Evolutionary conservation across 2,329 filamentous ascomycete genomes (phyloP), one percentile per base, ranked within the genome.

Genomic region (Xylaria sp.): DNA sequence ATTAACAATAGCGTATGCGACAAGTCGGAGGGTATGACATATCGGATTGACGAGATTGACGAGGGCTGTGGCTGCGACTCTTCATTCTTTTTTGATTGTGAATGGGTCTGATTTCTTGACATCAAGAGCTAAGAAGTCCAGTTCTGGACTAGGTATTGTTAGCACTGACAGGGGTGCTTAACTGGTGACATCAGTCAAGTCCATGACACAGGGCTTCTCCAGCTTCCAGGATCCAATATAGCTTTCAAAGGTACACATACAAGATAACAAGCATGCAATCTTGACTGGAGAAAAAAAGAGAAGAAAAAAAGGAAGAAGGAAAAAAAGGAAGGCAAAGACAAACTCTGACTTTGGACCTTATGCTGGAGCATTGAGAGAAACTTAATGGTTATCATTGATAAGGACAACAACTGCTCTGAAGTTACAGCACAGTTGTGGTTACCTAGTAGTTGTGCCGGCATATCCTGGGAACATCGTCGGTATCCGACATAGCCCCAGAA

Each of bases 101-200:
- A 44, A 64, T 42, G 40, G 42, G 5, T 18, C 42, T 63, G 18
- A n/a, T n/a, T 58, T 13, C 16, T n/a, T 58, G 35, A 42, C 25
- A 44, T 29, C 13, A 25, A 40, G 53, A 40, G 53, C 53, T 57
- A 18, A 12, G 10, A 40, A 53, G 27, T 53, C 50, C n/a, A 21
- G 32, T 37, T 42, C 35, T 57, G 54, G 54, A 25, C 23, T 42
- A 58, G 55, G 35, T 42, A 65, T 60, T 18, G 37, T 64, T 63
- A 55, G 37, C 47, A 47, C 47, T 35, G 21, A 10, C 51, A 62
- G 59, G 59, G 59, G 59, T 44, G 37, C 2, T 9, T 13, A n/a
- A 47, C 23, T 51, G 42, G 61, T 64, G 61, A 64, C 61, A 64
- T 64, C 61, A 64, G 42, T 51, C 21, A n/a, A n/a, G n/a, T n/a